Evolutionary conservation across 1,284 basidiomycete genomes (phyloP).

Genomic region (Pyrrhoderma noxium): DNA sequence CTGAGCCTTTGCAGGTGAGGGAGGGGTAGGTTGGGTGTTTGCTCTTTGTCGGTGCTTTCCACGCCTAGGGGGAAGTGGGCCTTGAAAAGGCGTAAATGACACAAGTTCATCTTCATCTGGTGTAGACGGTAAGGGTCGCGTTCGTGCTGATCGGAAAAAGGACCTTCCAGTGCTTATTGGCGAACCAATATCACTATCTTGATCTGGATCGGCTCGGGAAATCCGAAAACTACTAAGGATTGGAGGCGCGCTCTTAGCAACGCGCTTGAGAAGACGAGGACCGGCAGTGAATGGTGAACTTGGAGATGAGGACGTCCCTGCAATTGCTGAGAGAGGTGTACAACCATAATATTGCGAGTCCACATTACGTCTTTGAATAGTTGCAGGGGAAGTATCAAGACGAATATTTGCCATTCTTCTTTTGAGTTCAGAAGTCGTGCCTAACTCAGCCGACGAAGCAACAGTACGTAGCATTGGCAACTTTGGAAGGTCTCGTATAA

Average conservation of each 20-base stretch:
- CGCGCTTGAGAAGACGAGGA: conserved; percentile 37
- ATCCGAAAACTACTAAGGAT: conserved; percentile 21
- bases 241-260: conserved; percentile 35
- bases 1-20: background rate
- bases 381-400: conserved; percentile 5
- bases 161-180: background rate
- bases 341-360: background rate
- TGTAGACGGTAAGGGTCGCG: no score
- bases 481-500: conserved; percentile 9
- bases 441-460: background rate
- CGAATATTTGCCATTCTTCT: background rate
- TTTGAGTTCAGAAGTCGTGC: background rate
- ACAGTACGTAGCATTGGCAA: background rate
- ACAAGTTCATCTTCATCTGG: background rate
- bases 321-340: background rate
- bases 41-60: background rate
- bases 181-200: conserved; percentile 19
- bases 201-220: conserved; percentile 22
- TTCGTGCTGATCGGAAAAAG: background rate
- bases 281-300: conserved; percentile 26
- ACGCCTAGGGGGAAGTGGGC: background rate
- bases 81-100: background rate
- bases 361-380: background rate
- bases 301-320: background rate
- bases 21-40: background rate